Percentiles rank a stretch among this genome's conserved stretches.
phyloP scores from a whole-genome alignment of 2,329 filamentous ascomycete genomes.

The Lasiodiplodia gonubiensis region DNA sequence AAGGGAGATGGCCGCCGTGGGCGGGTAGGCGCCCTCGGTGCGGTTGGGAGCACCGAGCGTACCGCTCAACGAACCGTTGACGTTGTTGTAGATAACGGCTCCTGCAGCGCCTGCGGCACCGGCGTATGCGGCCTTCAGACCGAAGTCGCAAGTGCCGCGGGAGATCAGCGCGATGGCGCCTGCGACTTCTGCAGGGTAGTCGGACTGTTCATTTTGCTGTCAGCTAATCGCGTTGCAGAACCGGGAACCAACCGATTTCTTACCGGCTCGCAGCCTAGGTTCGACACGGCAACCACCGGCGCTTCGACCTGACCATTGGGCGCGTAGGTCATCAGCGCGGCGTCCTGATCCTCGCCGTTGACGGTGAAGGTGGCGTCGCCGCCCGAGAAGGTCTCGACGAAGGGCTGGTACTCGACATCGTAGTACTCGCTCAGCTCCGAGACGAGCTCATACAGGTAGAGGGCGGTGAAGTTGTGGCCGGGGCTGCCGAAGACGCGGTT shows the following conservation, averaged over 20 bases:
- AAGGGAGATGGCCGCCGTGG: constrained; percentile 70
- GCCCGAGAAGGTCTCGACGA: constrained; percentile 43
- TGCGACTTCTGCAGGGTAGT: constrained; percentile 65
- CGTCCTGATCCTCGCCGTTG: constrained; percentile 36
- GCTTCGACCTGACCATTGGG: constrained; percentile 67
- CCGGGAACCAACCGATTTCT: neutral
- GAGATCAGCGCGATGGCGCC: constrained; percentile 73
- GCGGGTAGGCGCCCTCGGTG: constrained; percentile 61
- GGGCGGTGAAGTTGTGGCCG: constrained; percentile 43
- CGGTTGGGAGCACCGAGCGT: constrained; percentile 69
- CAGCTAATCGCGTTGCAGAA: neutral
- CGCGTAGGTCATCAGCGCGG: constrained; percentile 57
- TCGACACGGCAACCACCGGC: constrained; percentile 64
- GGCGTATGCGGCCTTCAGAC: constrained; percentile 71
- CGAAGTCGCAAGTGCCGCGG: constrained; percentile 74
- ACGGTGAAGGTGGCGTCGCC: constrained; percentile 38
- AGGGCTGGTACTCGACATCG: constrained; percentile 43
- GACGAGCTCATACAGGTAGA: constrained; percentile 42
- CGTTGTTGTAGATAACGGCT: constrained; percentile 77
- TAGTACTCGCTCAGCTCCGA: constrained; percentile 40
- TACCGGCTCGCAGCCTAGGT: constrained; percentile 65
- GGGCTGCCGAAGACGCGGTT: constrained; percentile 45
- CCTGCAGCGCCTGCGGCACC: constrained; percentile 72
- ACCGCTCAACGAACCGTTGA: constrained; percentile 62
- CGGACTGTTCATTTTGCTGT: constrained; percentile 44